These are phyloP conservation scores for Schizonepeta tenuifolia DNA, from an alignment of 257 asterid species.

Conservation along the genomic window DNA sequence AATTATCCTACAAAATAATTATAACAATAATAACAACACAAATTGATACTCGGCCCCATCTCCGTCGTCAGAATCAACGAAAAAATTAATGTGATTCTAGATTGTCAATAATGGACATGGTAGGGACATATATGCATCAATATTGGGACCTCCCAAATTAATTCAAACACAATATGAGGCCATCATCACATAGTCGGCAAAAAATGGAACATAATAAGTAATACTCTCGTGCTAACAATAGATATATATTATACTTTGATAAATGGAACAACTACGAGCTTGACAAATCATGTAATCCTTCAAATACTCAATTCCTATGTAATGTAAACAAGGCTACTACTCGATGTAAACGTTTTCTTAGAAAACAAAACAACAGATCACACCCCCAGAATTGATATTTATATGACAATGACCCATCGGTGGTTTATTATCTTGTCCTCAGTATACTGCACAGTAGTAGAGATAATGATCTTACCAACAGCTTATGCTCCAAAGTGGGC, in stretches of 20 bases:
- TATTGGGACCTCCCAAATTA: constrained; percentile 30
- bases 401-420: constrained; percentile 24
- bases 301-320: neutral
- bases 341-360: neutral
- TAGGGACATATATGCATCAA: constrained; percentile 30
- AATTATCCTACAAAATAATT: too few relatives aligned
- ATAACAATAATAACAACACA: neutral
- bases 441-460: constrained; percentile 26
- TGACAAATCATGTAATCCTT: neutral
- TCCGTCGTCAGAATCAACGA: constrained; percentile 15
- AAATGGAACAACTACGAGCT: neutral
- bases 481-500: constrained; percentile 31
- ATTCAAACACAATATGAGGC: constrained; percentile 23
- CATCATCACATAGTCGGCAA: constrained; percentile 25
- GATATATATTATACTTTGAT: neutral
- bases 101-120: constrained; percentile 32
- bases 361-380: constrained; percentile 19
- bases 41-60: constrained; percentile 18
- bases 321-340: neutral
- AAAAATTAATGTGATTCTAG: constrained; percentile 12
- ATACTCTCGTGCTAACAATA: neutral
- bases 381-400: constrained; percentile 7
- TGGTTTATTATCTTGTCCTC: constrained; percentile 23
- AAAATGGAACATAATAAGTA: neutral
- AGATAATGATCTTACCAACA: constrained; percentile 23